phyloP scores from a whole-genome alignment of 2,329 filamentous ascomycete species.

The Nemania sp. region DNA sequence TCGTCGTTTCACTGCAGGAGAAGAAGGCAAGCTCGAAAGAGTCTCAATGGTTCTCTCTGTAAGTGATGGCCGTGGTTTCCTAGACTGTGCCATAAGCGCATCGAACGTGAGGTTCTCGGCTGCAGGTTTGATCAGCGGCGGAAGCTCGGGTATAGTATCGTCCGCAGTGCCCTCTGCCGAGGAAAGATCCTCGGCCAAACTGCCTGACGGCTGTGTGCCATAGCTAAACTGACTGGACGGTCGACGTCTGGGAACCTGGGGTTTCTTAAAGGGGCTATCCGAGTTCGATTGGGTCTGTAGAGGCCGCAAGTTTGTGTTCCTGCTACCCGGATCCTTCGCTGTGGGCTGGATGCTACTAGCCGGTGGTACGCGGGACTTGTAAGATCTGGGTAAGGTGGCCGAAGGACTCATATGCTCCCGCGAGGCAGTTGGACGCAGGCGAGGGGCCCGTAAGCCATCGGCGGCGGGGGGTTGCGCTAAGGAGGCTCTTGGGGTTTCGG shows the following conservation, averaged over 20 bases:
- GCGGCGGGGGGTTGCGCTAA: slow-evolving; percentile 37
- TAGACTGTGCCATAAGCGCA: slow-evolving; percentile 37
- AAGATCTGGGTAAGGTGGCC: slow-evolving; percentile 43
- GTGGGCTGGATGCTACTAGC: slow-evolving; percentile 44
- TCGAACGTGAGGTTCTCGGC: slow-evolving; percentile 47
- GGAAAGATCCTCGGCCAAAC: slow-evolving; percentile 27
- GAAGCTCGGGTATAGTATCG: slow-evolving; percentile 41
- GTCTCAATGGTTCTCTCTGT: slow-evolving; percentile 90
- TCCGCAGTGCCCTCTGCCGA: slow-evolving; percentile 13
- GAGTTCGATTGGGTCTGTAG: slow-evolving; percentile 36
- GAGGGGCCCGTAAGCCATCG: slow-evolving; percentile 40
- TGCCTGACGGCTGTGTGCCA: slow-evolving; percentile 33
- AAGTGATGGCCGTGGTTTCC: slow-evolving; percentile 67
- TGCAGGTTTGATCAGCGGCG: slow-evolving; percentile 40
- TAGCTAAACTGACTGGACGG: slow-evolving; percentile 45
- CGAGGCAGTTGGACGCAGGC: slow-evolving; percentile 46
- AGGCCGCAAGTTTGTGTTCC: slow-evolving; percentile 39
- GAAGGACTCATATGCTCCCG: slow-evolving; percentile 46
- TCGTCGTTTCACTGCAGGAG: slow-evolving; percentile 75
- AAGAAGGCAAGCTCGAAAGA: slow-evolving; percentile 80
- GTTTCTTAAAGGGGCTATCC: slow-evolving; percentile 44
- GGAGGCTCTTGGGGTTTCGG: slow-evolving; percentile 39
- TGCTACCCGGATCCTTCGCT: slow-evolving; percentile 36
- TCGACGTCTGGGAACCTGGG: slow-evolving; percentile 39
- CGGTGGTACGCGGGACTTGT: slow-evolving; percentile 41